Evolutionary conservation across 2,329 filamentous ascomycete species (phyloP).

Genomic region (Talaromyces sp.): DNA sequence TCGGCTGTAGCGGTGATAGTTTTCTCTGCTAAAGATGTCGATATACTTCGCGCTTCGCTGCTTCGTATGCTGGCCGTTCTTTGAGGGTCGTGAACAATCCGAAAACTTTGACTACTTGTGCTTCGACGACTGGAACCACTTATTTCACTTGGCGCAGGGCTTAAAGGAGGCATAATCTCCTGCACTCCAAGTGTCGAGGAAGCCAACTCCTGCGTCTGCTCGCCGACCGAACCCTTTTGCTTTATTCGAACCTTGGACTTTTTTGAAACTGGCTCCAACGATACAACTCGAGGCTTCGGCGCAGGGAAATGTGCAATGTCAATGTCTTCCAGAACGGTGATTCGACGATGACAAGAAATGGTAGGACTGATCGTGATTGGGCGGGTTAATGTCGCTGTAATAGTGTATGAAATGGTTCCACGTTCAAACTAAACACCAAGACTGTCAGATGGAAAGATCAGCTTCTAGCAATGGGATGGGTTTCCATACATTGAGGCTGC

Average conservation of each 20-base stretch:
- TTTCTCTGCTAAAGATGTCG: constrained; percentile 60
- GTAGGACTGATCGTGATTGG: constrained; percentile 82
- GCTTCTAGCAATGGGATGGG: constrained; percentile 5
- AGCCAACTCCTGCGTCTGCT: constrained; percentile 43
- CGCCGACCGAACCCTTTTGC: constrained; percentile 45
- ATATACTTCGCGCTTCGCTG: constrained; percentile 51
- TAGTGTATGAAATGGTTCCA: constrained; percentile 85
- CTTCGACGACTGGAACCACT: constrained; percentile 69
- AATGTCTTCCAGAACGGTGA: constrained; percentile 75
- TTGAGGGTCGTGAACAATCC: constrained; percentile 47
- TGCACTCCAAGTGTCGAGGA: constrained; percentile 33
- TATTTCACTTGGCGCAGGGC: constrained; percentile 61
- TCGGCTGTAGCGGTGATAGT: constrained; percentile 86
- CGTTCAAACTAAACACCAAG: constrained; percentile 73
- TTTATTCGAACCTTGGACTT: constrained; percentile 59
- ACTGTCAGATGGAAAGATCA: constrained; percentile 12
- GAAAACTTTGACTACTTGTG: constrained; percentile 60
- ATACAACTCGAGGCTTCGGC: constrained; percentile 78
- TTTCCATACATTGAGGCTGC: constrained; percentile 84
- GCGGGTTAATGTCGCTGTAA: constrained; percentile 84
- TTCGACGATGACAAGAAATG: constrained; percentile 73
- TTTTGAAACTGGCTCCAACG: constrained; percentile 79
- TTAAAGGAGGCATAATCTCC: constrained; percentile 42
- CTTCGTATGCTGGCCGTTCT: constrained; percentile 38
- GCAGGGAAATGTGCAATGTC: constrained; percentile 74